Conservation (phyloP, 495 filamentous ascomycete species). For the Penicillium soppii region DNA sequence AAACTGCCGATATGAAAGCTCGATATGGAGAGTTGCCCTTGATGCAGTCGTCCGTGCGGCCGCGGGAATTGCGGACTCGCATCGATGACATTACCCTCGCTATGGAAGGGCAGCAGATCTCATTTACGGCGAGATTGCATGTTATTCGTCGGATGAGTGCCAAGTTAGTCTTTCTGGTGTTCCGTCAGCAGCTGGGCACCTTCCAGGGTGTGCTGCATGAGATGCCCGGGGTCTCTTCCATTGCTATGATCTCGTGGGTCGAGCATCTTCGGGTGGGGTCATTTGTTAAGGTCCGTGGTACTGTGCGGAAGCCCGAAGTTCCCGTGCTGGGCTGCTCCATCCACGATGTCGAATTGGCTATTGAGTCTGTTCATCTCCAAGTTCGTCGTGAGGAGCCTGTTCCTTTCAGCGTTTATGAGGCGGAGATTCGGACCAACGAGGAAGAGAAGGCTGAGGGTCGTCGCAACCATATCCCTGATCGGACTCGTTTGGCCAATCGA, state of each 20-base stretch:
- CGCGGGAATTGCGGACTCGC: conserved; percentile 40
- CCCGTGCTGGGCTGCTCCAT: conserved; percentile 56
- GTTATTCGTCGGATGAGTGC: conserved; percentile 81
- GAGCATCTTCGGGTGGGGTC: conserved; percentile 70
- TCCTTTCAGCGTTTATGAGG: conserved; percentile 64
- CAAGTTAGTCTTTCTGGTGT: conserved; percentile 85
- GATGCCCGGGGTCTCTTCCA: conserved; percentile 48
- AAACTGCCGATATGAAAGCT: conserved; percentile 53
- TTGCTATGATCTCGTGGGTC: conserved; percentile 64
- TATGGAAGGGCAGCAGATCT: conserved; percentile 65
- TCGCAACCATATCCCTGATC: conserved; percentile 61
- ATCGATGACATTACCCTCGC: conserved; percentile 54
- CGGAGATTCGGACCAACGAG: conserved; percentile 51
- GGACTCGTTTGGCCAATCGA: conserved; percentile 77
- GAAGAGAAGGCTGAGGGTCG: conserved; percentile 46
- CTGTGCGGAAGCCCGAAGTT: conserved; percentile 58
- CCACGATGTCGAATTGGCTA: conserved; percentile 53
- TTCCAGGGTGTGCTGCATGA: conserved; percentile 75
- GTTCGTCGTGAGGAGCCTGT: conserved; percentile 55
- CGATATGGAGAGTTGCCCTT: conserved; percentile 60
- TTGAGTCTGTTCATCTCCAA: conserved; percentile 51
- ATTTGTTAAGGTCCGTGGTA: conserved; percentile 63
- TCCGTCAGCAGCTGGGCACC: conserved; percentile 74
- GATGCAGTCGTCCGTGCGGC: conserved; percentile 46
- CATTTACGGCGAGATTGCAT: conserved; percentile 80